Percentiles rank a stretch among this genome's conserved stretches.
These are phyloP conservation scores for Basidiobolus meristosporus DNA, from an alignment of 371 early-diverging fungal genomes.

Conservation along the genomic window DNA sequence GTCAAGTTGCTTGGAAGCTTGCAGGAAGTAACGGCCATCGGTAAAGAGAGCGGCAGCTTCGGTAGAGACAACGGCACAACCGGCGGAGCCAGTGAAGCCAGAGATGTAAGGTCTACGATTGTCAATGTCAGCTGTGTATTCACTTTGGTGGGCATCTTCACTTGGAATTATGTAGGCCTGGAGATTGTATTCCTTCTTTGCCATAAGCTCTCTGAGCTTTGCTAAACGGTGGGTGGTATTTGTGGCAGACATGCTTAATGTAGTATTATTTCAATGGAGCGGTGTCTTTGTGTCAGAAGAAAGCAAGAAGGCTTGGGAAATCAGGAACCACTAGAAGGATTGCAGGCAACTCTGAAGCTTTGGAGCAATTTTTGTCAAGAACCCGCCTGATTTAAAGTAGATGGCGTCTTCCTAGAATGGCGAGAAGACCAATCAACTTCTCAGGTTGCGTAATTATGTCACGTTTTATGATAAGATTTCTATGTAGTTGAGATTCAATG, in stretches of 20 bases:
- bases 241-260: constrained; percentile 1
- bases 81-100: constrained; percentile 96
- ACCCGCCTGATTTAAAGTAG: no score
- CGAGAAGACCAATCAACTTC: no score
- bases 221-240: constrained; percentile 32
- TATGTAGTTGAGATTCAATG: no score
- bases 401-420: no score
- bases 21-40: constrained; percentile 96
- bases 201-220: constrained; percentile 55
- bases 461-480: no score
- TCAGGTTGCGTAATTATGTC: no score
- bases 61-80: constrained; percentile 53
- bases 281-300: no score
- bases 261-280: no score
- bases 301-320: no score
- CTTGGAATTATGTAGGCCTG: constrained; percentile 80
- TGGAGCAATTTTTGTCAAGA: no score
- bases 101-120: constrained; percentile 86
- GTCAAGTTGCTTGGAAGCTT: constrained; percentile 87
- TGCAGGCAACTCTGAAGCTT: no score
- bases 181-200: constrained; percentile 27
- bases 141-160: constrained; percentile 95
- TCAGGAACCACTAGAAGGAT: no score
- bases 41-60: constrained; percentile 77
- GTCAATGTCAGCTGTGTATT: constrained; percentile 90